Evolutionary conservation across 2,329 filamentous ascomycete species (phyloP).

Genomic region (Albophoma yamanashiensis): DNA sequence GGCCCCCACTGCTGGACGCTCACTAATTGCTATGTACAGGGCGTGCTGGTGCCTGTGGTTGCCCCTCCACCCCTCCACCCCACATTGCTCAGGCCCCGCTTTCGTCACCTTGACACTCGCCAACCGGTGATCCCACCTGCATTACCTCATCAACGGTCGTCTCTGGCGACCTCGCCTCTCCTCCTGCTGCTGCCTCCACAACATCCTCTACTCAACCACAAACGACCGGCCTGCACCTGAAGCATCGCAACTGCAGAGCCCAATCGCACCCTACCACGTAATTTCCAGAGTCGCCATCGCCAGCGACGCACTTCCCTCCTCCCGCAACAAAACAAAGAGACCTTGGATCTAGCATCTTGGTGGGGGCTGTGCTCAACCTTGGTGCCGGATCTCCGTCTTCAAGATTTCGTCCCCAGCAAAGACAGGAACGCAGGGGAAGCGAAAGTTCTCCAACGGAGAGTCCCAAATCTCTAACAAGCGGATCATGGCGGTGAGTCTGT

Average conservation of each 20-base stretch:
- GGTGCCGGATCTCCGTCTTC: constrained; percentile 21
- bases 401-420: constrained; percentile 22
- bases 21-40: no score
- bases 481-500: constrained; percentile 47
- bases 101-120: background rate
- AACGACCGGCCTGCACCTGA: background rate
- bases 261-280: background rate
- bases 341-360: background rate
- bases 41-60: background rate
- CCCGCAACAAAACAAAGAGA: background rate
- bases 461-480: constrained; percentile 45
- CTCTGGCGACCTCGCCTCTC: background rate
- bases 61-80: background rate
- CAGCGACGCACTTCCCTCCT: background rate
- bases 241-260: background rate
- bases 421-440: constrained; percentile 52
- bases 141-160: background rate
- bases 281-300: background rate
- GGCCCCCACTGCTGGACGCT: background rate
- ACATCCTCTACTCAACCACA: background rate
- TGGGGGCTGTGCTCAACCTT: constrained; percentile 15
- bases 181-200: background rate
- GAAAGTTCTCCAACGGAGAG: constrained; percentile 54
- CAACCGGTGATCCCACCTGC: background rate
- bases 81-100: background rate